Evolutionary conservation across 2,329 filamentous ascomycete species (phyloP), one percentile per base, ranked within the genome.

Genomic region (Fusarium gaditjirri): DNA sequence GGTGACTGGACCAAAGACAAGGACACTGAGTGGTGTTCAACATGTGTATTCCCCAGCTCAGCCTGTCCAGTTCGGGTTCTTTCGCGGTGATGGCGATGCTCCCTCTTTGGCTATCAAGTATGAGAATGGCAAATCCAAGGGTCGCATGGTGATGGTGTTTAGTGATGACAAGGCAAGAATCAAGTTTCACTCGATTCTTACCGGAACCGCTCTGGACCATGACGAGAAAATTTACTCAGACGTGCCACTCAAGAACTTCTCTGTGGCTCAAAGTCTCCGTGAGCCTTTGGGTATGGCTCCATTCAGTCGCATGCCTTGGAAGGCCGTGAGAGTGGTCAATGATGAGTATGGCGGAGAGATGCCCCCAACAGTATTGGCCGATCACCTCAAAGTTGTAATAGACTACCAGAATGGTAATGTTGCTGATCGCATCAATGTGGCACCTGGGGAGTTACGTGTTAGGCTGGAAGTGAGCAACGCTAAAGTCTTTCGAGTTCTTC

Each of bases 351-450:
- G 89, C 55, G 80, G 79, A 44, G 89, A 90, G 38, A 84, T 86
- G 38, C 85, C 90, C 2, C 87, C 89, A 5, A 94, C 92, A 0
- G 90, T 97, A 33, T 86, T 95, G 58, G 93, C 94, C 1, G 92
- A 96, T 76, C 89, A 88, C 74, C 83, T 97, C 68, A 89, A 94
- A 33, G 86, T 97, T 23, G 87, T 97, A 58, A 86, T 93, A 36
- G 91, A 94, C 63, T 93, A 92, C 72, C 89, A 92, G 68, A 90
- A 91, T 73, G 93, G 94, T 53, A 93, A 91, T 44, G 85, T 97
- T 21, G 94, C 93, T 4, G 95, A 98, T 81, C 89, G 94, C 41
- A 86, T 97, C 77, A 97, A 97, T 74, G 86, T 97, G 75, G 91
- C 87, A 4, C 91, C 91, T 16, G 92, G 92, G n/a, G 92, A 94